Conservation (phyloP, 2,329 filamentous ascomycete species). For the Neobulgaria alba region DNA sequence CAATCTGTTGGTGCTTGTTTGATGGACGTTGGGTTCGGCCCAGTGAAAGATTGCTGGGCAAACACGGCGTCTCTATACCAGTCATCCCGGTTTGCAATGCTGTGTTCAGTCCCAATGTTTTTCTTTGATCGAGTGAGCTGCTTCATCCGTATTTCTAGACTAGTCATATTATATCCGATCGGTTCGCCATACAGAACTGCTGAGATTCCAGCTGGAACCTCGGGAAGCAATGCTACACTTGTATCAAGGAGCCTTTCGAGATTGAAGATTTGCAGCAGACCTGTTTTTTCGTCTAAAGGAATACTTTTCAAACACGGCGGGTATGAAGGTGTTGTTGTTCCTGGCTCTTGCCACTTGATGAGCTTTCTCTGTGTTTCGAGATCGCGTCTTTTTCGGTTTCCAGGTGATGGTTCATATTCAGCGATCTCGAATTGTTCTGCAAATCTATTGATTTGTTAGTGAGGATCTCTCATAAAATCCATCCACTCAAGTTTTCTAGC, state of each 20-base stretch:
- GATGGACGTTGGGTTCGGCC: constrained; percentile 28
- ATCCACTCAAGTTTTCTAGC: too few relatives aligned
- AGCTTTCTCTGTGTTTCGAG: neutral
- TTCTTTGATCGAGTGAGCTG: neutral
- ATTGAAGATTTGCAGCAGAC: constrained; percentile 23
- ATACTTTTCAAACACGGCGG: constrained; percentile 26
- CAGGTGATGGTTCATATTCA: neutral
- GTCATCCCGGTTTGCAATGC: constrained; percentile 2
- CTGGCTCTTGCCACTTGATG: constrained; percentile 4
- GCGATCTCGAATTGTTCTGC: neutral
- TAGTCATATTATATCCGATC: constrained; percentile 7
- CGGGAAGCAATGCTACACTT: constrained; percentile 16
- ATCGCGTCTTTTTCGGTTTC: neutral
- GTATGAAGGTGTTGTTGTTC: constrained; percentile 10
- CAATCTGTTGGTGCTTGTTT: constrained; percentile 10
- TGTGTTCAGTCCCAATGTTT: constrained; percentile 4
- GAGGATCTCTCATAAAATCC: too few relatives aligned
- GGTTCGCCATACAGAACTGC: constrained; percentile 5
- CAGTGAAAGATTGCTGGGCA: constrained; percentile 34
- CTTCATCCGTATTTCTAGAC: constrained; percentile 5
- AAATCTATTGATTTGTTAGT: neutral
- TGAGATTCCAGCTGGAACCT: constrained; percentile 14
- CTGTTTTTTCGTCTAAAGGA: constrained; percentile 17
- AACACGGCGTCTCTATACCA: constrained; percentile 29
- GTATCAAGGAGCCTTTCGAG: constrained; percentile 20